These are phyloP conservation scores for Microcyclosporella mali DNA, from an alignment of 2,329 filamentous ascomycete species.

Conservation along the genomic window DNA sequence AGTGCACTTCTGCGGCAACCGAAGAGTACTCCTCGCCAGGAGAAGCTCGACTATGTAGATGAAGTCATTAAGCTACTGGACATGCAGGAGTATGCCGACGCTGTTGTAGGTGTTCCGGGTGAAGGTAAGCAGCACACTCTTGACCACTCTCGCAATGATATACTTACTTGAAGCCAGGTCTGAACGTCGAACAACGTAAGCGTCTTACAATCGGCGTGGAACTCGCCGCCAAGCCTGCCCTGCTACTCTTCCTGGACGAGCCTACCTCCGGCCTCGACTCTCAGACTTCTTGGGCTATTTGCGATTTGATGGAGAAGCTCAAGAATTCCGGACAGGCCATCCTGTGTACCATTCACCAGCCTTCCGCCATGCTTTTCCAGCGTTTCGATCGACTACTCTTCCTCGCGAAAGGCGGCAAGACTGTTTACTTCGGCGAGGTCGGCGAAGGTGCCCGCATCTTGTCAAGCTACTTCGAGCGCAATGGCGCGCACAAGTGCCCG, in stretches of 20 bases:
- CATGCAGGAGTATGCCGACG: constrained; percentile 85
- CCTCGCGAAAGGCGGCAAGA: constrained; percentile 66
- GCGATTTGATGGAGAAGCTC: constrained; percentile 80
- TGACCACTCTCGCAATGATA: too few species aligned
- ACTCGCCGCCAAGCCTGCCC: constrained; percentile 80
- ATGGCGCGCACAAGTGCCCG: constrained; percentile 61
- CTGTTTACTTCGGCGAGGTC: constrained; percentile 76
- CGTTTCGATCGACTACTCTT: constrained; percentile 79
- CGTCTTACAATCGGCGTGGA: constrained; percentile 95
- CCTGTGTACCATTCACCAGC: constrained; percentile 96
- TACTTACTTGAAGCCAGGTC: constrained; percentile 16
- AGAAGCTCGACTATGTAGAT: constrained; percentile 82
- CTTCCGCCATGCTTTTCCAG: constrained; percentile 91
- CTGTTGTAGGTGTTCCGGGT: constrained; percentile 81
- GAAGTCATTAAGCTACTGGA: constrained; percentile 86
- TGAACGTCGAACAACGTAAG: constrained; percentile 63
- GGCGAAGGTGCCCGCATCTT: constrained; percentile 63
- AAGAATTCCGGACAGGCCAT: constrained; percentile 86
- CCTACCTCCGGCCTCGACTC: constrained; percentile 90
- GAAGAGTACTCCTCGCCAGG: constrained; percentile 59
- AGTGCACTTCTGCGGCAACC: constrained; percentile 81
- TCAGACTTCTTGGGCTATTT: constrained; percentile 89
- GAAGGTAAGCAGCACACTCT: constrained; percentile 50
- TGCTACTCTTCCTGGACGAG: constrained; percentile 89
- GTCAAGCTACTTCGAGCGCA: constrained; percentile 69